Percentiles rank a stretch among this genome's conserved stretches.
Conservation (phyloP, 768 basidiomycete species). For the Leccinum fibrillosum region DNA sequence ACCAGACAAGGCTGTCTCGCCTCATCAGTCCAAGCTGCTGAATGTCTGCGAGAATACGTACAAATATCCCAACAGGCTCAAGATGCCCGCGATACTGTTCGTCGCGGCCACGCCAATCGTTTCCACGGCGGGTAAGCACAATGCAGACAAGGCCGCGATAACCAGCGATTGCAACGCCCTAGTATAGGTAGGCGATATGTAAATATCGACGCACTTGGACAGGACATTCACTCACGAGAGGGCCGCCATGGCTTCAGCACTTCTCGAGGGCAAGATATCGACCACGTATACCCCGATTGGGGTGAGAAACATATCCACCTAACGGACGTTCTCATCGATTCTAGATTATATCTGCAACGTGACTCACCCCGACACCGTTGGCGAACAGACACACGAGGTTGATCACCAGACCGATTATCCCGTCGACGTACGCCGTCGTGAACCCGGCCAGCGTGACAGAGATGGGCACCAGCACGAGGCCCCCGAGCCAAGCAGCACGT, state of each 20-base stretch:
- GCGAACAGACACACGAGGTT: conserved; percentile 56
- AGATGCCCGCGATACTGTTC: conserved; percentile 42
- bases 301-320: conserved; percentile 58
- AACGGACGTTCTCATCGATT: neutral
- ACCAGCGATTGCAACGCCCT: conserved; percentile 25
- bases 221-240: conserved; percentile 39
- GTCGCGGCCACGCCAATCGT: conserved; percentile 49
- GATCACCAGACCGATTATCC: conserved; percentile 46
- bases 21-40: neutral
- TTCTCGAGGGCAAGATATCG: conserved; percentile 56
- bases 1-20: conserved; percentile 43
- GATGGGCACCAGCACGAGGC: conserved; percentile 49
- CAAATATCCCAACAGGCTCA: conserved; percentile 52
- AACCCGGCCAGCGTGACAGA: conserved; percentile 50
- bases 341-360: neutral
- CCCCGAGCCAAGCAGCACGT: conserved; percentile 46
- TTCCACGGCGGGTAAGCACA: conserved; percentile 43
- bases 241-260: conserved; percentile 64
- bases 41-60: conserved; percentile 31
- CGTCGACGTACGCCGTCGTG: conserved; percentile 46
- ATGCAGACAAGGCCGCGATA: conserved; percentile 8
- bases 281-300: conserved; percentile 56
- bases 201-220: neutral
- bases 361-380: conserved; percentile 61
- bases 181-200: neutral